Evolutionary conservation across 2,329 filamentous ascomycete species (phyloP), one percentile per base, ranked within the genome.

Genomic region (Nigrograna mackinnonii): DNA sequence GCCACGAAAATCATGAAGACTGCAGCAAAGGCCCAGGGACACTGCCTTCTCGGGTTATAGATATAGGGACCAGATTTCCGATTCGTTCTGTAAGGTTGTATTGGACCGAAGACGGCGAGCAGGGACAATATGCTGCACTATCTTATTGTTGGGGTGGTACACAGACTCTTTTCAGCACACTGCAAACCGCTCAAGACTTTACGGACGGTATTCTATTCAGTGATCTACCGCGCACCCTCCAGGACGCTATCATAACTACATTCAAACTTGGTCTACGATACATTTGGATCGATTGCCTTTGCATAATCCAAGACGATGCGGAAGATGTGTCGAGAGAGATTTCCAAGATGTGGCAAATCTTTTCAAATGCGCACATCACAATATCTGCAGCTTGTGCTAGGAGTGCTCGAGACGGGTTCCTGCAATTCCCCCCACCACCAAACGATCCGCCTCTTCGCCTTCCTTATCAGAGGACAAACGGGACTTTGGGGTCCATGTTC

Each of bases 211-310:
- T 45, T 17, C 35, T 21, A 7, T 37, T 44, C 12, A 33, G 33
- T 3, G 24, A 22, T 6, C 22, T 52, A 6, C 50, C 50, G 3
- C 37, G 37, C 20, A 49, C 42, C 12, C 35, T 54, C 24, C 37
- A 41, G 21, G 44, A 51, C 16, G 50, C 50, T 9, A 54, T 54
- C 7, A 35, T 32, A 7, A n/a, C 37, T 5, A 33, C 43, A 6
- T 34, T 19, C 9, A 42, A 36, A 28, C 21, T 52, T 2, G 43
- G 43, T 3, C 13, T 47, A 9, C 34, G 40, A 7, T 52, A 44
- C 31, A 33, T 52, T 6, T 54, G 50, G 50, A 45, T 52, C 6
- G 50, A 54, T 21, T 34, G 22, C 17, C 37, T 52, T 13, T 54
- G 50, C 22, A 54, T 54, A 20, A 47, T 52, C 13, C 49, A 52